Conservation (phyloP, 495 filamentous ascomycete species). For the Podospora anserina region DNA sequence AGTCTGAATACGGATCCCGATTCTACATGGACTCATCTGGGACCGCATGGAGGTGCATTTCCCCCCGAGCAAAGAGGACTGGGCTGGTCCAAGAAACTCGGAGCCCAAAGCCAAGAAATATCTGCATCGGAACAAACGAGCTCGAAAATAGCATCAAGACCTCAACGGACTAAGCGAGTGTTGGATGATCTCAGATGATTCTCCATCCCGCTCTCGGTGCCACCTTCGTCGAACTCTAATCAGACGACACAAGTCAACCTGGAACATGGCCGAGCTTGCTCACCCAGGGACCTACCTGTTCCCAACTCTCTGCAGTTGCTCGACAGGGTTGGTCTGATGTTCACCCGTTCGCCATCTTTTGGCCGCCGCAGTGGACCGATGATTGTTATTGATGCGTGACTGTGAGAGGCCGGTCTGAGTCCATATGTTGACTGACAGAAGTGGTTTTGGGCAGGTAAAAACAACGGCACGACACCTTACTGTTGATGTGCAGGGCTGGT, state of each 20-base stretch:
- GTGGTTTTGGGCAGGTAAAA: slow-evolving; percentile 19
- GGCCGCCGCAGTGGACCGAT: background rate
- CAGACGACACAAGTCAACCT: background rate
- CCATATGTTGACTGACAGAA: slow-evolving; percentile 20
- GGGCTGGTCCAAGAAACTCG: background rate
- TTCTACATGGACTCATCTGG: slow-evolving; percentile 11
- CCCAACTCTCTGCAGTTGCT: too few relatives aligned
- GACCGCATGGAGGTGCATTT: background rate
- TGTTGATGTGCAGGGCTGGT: slow-evolving; percentile 26
- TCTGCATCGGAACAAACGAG: background rate
- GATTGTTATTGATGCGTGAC: background rate
- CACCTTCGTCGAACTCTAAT: background rate
- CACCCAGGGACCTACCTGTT: too few relatives aligned
- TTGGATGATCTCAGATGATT: background rate
- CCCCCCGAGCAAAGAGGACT: background rate
- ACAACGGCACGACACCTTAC: slow-evolving; percentile 6
- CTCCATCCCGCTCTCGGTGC: background rate
- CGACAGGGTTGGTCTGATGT: background rate
- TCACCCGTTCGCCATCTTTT: background rate
- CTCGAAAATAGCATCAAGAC: background rate
- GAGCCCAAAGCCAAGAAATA: background rate
- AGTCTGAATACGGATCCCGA: slow-evolving; percentile 28
- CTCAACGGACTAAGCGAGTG: background rate
- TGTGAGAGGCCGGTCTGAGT: background rate
- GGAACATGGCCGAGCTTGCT: background rate